Evolutionary conservation across 1,284 basidiomycete genomes (phyloP).

Genomic region (Neonothopanus nambi): DNA sequence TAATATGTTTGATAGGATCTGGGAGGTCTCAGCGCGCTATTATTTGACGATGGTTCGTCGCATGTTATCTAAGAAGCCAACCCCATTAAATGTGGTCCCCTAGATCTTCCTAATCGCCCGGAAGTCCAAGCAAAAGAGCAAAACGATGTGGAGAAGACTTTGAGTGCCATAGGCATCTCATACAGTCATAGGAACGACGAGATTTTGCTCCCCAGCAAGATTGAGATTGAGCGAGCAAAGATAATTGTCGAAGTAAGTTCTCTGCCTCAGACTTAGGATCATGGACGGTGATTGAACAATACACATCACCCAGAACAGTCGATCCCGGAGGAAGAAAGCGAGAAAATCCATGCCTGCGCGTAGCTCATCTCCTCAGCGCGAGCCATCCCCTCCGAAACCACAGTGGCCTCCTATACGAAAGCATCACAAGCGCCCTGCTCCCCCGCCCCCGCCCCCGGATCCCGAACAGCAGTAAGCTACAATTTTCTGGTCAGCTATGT

Average conservation of each 20-base stretch:
- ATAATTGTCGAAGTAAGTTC: slow-evolving; percentile 51
- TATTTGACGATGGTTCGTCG: slow-evolving; percentile 66
- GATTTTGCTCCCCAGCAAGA: slow-evolving; percentile 63
- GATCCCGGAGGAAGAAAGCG: slow-evolving; percentile 28
- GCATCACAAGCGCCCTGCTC: slow-evolving; percentile 52
- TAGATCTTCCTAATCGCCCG: slow-evolving; percentile 31
- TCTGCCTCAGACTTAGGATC: neutral
- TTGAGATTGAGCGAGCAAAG: slow-evolving; percentile 63
- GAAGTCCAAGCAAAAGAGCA: slow-evolving; percentile 32
- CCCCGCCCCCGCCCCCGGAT: slow-evolving; percentile 29
- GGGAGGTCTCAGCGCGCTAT: slow-evolving; percentile 60
- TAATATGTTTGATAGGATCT: slow-evolving; percentile 41
- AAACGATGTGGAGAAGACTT: slow-evolving; percentile 53
- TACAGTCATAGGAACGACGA: slow-evolving; percentile 75
- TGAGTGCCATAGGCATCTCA: slow-evolving; percentile 59
- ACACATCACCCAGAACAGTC: slow-evolving; percentile 27
- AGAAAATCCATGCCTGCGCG: slow-evolving; percentile 24
- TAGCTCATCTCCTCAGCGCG: neutral
- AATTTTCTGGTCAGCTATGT: neutral
- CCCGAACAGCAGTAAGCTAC: slow-evolving; percentile 46
- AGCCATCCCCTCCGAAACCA: slow-evolving; percentile 31
- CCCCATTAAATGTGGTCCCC: neutral
- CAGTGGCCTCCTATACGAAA: slow-evolving; percentile 66
- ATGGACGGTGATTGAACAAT: neutral
- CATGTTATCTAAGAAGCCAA: neutral